Evolutionary conservation across 495 filamentous ascomycete species (phyloP).

Genomic region (Penicillium pancosmium): DNA sequence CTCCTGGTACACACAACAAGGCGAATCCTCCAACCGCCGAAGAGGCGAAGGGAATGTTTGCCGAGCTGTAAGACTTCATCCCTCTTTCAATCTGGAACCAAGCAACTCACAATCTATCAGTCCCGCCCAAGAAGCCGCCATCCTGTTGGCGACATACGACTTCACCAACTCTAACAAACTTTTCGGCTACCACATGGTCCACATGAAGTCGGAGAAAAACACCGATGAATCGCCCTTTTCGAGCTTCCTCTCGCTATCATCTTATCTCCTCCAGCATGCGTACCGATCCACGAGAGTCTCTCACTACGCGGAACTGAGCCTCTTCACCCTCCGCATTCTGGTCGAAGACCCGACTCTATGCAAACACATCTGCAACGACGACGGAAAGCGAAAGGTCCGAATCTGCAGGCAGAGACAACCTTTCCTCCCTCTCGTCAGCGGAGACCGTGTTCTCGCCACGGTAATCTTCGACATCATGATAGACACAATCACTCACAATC

Average conservation of each 20-base stretch:
- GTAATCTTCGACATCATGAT: slow-evolving; percentile 82
- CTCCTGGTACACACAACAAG: slow-evolving; percentile 63
- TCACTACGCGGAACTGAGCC: slow-evolving; percentile 78
- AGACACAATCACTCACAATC: slow-evolving; percentile 92
- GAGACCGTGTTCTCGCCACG: slow-evolving; percentile 70
- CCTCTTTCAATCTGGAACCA: background rate
- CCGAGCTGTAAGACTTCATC: slow-evolving; percentile 54
- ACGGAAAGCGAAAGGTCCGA: slow-evolving; percentile 73
- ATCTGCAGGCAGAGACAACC: slow-evolving; percentile 90
- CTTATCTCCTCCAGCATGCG: slow-evolving; percentile 92
- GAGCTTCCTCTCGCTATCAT: slow-evolving; percentile 83
- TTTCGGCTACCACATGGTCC: slow-evolving; percentile 84
- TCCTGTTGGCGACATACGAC: slow-evolving; percentile 86
- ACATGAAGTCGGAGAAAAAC: slow-evolving; percentile 60
- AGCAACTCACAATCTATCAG: slow-evolving; percentile 50
- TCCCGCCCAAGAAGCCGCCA: slow-evolving; percentile 74
- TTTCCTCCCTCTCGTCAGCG: slow-evolving; percentile 73
- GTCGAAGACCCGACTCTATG: slow-evolving; percentile 85
- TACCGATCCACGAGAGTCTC: slow-evolving; percentile 77
- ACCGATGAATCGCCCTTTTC: slow-evolving; percentile 75
- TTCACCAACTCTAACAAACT: slow-evolving; percentile 94
- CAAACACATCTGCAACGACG: slow-evolving; percentile 83
- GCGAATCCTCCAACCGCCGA: slow-evolving; percentile 61
- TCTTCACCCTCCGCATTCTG: slow-evolving; percentile 82
- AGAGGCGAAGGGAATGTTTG: slow-evolving; percentile 77